These are phyloP conservation scores for Dendrothele bispora DNA, from an alignment of 768 basidiomycete genomes.

Conservation along the genomic window DNA sequence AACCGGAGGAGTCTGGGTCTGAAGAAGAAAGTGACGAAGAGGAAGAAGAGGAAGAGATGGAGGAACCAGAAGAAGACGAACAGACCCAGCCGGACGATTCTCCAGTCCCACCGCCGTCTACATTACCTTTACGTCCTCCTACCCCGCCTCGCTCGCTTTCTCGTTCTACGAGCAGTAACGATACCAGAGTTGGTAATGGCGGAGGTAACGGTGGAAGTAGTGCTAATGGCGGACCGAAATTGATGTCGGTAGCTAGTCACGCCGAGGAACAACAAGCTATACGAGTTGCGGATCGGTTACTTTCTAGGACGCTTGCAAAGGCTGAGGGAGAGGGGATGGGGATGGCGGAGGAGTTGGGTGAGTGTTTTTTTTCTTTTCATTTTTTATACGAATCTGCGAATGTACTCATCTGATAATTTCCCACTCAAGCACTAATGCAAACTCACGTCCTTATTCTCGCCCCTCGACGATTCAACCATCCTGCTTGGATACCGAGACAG, in stretches of 20 bases:
- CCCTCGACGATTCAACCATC: constrained; percentile 25
- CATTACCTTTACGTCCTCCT: constrained; percentile 7
- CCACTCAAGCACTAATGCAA: constrained; percentile 19
- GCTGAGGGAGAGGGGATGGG: constrained; percentile 32
- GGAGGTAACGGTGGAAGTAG: too few species aligned
- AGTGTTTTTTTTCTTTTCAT: not conserved
- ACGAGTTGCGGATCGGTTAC: constrained; percentile 32
- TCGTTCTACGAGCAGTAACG: not conserved
- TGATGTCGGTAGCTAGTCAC: constrained; percentile 14
- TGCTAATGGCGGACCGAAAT: too few species aligned
- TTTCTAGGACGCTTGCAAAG: constrained; percentile 35
- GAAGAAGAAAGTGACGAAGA: constrained; percentile 4
- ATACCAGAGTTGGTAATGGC: too few species aligned
- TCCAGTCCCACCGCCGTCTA: constrained; percentile 2
- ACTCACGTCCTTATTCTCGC: constrained; percentile 26
- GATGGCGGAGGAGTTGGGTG: constrained; percentile 37
- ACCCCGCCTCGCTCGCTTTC: not conserved
- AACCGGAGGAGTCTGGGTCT: constrained; percentile 7
- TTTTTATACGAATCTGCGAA: not conserved
- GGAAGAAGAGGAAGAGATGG: not conserved
- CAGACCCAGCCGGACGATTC: constrained; percentile 2
- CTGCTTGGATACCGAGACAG: constrained; percentile 34
- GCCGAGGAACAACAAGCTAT: constrained; percentile 30
- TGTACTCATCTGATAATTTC: not conserved
- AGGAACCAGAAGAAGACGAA: constrained; percentile 2